Evolutionary conservation across 179 eudicot genomes (phyloP), one percentile per base, ranked within the genome.

Genomic region (Heliamphora pulchella): DNA sequence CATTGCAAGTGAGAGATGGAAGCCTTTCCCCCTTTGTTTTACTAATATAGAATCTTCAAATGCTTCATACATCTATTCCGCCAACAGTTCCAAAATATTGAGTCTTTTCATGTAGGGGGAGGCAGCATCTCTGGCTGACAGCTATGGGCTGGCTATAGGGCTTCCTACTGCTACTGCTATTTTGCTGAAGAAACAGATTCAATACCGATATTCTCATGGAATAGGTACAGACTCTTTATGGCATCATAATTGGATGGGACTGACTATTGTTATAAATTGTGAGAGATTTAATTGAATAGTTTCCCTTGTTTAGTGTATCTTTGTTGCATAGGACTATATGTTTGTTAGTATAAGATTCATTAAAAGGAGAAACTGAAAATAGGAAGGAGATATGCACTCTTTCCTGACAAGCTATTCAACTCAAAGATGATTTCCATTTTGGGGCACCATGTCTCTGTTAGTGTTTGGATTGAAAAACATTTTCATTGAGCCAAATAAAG

Each of bases 191-290:
- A 96, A 96, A 82, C 91, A 91, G 83, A 78, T 88, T 64, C 94
- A 90, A 78, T 94, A 90, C 79, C 88, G 90, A 51, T 87, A 62
- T 81, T 91, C 98, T 39, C 96, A 89, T 86, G 99, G 99, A 87
- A 96, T 96, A 85, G 98, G 99, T 93, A 86, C 57, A 78, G 13
- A 14, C 78, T 67, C 46, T 75, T 61, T 72, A 17, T 78, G 17
- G 53, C 70, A 4, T 70, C 59, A 10, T 58, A 79, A 47, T 78
- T 69, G 50, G 11, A 80, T 71, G 44, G 15, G 11, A 65, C 18
- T 18, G 43, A 44, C 2, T 10, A 14, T 54, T 0, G 10, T 54
- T 57, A 14, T 41, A 41, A 61, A 76, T 59, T 61, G 46, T 61
- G 47, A 17, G 20, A 5, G 58, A 44, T 44, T 69, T 54, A 44